Percentiles rank a stretch among this genome's conserved stretches.
Evolutionary conservation across 768 basidiomycete genomes (phyloP).

Genomic region (Clitopilus passeckerianus): DNA sequence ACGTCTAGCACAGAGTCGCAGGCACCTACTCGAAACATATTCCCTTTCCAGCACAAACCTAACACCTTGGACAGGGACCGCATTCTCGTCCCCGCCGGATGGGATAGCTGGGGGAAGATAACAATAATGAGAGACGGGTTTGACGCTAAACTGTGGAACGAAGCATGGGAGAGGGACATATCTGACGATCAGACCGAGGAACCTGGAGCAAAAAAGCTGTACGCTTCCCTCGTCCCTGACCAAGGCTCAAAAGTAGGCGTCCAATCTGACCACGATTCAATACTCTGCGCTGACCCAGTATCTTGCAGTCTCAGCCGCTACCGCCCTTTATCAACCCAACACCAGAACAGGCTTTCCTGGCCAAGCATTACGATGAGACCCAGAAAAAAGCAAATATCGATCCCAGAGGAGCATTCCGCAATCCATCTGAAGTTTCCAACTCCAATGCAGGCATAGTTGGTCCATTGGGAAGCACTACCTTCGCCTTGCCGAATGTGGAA

Average conservation of each 20-base stretch:
- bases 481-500: conserved; percentile 85
- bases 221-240: conserved; percentile 68
- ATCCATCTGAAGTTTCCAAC: conserved; percentile 56
- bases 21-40: conserved; percentile 68
- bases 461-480: conserved; percentile 83
- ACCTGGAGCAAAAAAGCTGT: conserved; percentile 67
- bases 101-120: conserved; percentile 99
- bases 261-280: background rate
- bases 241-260: conserved; percentile 63
- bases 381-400: conserved; percentile 87
- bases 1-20: conserved; percentile 59
- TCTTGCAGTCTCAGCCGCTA: conserved; percentile 50
- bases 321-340: conserved; percentile 78
- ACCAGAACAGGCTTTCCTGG: conserved; percentile 88
- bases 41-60: conserved; percentile 83
- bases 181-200: conserved; percentile 38
- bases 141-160: conserved; percentile 75
- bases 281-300: background rate
- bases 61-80: conserved; percentile 92
- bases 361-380: conserved; percentile 88
- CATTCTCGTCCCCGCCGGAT: conserved; percentile 89
- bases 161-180: conserved; percentile 75
- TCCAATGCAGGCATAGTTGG: conserved; percentile 81
- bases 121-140: conserved; percentile 87
- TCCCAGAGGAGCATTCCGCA: conserved; percentile 83